Conservation (phyloP, 176 grass and related monocot species). For the Urochloa ruziziensis region DNA sequence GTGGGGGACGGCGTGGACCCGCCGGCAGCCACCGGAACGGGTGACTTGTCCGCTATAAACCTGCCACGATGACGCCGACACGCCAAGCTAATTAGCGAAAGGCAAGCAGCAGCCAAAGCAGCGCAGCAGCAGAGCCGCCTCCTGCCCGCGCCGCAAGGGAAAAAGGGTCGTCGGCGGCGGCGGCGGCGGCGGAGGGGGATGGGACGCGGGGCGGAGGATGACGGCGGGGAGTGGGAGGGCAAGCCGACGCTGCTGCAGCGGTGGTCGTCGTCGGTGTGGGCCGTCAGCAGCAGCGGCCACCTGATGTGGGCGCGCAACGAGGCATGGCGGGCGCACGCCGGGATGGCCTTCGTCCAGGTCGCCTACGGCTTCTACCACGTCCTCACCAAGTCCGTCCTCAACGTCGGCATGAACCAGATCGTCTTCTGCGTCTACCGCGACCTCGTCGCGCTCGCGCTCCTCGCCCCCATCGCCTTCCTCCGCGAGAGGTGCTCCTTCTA, state of each 20-base stretch:
- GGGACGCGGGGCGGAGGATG: not conserved
- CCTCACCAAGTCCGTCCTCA: slow-evolving; percentile 96
- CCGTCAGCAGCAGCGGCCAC: slow-evolving; percentile 25
- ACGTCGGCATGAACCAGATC: slow-evolving; percentile 97
- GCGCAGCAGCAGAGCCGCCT: not conserved
- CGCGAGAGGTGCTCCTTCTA: slow-evolving; percentile 34
- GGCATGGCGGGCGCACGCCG: slow-evolving; percentile 79
- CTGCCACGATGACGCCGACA: not conserved
- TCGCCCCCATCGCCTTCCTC: slow-evolving; percentile 73
- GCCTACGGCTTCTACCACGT: slow-evolving; percentile 94
- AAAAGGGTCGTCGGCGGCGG: not conserved
- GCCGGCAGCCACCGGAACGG: not conserved
- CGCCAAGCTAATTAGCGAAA: not conserved
- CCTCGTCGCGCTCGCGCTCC: slow-evolving; percentile 70
- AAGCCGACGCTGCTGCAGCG: slow-evolving; percentile 58
- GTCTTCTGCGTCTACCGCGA: slow-evolving; percentile 98
- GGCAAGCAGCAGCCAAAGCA: not conserved
- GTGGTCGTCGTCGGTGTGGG: slow-evolving; percentile 68
- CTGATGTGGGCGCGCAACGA: slow-evolving; percentile 50
- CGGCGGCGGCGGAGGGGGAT: not conserved
- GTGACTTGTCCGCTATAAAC: no score
- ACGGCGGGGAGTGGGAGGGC: not conserved
- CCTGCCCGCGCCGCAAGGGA: not conserved
- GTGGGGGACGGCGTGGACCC: not conserved
- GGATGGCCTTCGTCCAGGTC: slow-evolving; percentile 76